Base-by-base conservation (phyloP, 345 rosid genomes). In the Syzygium oleosum region DNA sequence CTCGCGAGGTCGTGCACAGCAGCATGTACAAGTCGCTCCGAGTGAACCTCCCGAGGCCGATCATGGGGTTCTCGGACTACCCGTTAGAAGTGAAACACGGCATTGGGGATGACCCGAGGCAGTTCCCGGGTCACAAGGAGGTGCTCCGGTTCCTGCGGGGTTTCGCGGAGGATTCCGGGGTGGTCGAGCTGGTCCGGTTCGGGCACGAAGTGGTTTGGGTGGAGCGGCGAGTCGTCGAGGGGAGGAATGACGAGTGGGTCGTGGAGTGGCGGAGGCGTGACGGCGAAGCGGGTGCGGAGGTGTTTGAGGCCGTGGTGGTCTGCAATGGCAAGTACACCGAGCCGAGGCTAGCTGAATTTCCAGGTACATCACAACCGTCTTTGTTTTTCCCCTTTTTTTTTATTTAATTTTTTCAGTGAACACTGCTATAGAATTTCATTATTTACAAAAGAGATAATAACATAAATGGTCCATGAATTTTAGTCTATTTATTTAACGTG, bases 61-160 rank as follows among this genome's bases (percentile, higher is more conserved):
- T 49, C 11, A 91, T 90, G 90, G 89, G 91, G 23, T 91, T 90
- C 87, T 29, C 5, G 58, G 89, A 91, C 65, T 91, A 54, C 61
- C 91, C 90, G 25, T 41, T 86, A 22, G 43, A 51, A 9, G 86
- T 31, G 34, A 51, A 84, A 29, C 46, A 55, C 63, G 49, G 88
- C 12, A 27, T 19, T 1, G 2, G 14, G 83, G 49, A 38, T 73
- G 88, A 89, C 46, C 86, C 88, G 54, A 89, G 88, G 68, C 79
- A 73, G 61, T 88, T 89, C 55, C 90, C 91, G 65, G 87, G 87
- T 14, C 91, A 88, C 25, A 68, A 46, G 29, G 89, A 88, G 84
- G 87, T 90, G 88, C 80, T 88, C 85, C 55, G 34, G 86, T 90
- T 79, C 52, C 52, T 90, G 51, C 41, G 56, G 51, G 88, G 84